A percentile compares a stretch with the other conserved stretches of the same genome.
Conservation (phyloP, 2,329 filamentous ascomycete genomes). For the Penicillium sp. region DNA sequence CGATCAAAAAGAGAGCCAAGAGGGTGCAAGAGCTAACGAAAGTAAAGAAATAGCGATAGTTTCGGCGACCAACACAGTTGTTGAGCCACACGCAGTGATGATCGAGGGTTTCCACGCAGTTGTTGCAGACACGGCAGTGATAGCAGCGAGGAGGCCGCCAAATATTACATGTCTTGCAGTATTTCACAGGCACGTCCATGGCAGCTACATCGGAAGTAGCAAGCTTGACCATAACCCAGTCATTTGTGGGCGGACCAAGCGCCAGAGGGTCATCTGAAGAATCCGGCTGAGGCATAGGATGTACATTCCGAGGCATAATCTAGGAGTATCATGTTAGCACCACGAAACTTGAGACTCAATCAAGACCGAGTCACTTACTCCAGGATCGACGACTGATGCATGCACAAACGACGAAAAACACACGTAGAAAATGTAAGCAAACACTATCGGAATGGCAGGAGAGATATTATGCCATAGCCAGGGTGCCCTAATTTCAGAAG, state of each 20-base stretch:
- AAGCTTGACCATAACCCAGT: slow-evolving; percentile 87
- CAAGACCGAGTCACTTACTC: slow-evolving; percentile 52
- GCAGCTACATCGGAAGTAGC: slow-evolving; percentile 65
- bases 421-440: slow-evolving; percentile 83
- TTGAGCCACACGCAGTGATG: slow-evolving; percentile 99
- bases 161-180: slow-evolving; percentile 94
- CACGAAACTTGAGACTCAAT: background rate
- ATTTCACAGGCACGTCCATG: slow-evolving; percentile 97
- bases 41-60: slow-evolving; percentile 95
- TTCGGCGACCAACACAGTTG: slow-evolving; percentile 91
- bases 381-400: slow-evolving; percentile 83
- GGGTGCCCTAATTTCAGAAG: slow-evolving; percentile 43
- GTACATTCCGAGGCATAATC: slow-evolving; percentile 87
- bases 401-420: slow-evolving; percentile 90
- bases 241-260: slow-evolving; percentile 74
- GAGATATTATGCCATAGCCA: slow-evolving; percentile 82
- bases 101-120: slow-evolving; percentile 92
- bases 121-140: slow-evolving; percentile 93
- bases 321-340: slow-evolving; percentile 32
- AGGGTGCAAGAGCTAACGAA: slow-evolving; percentile 76
- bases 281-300: slow-evolving; percentile 69
- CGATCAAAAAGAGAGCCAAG: slow-evolving; percentile 66
- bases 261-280: slow-evolving; percentile 71
- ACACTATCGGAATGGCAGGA: slow-evolving; percentile 77
- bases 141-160: slow-evolving; percentile 94